Evolutionary conservation across 2,329 filamentous ascomycete genomes (phyloP).

Genomic region (Microdochium bolleyi): DNA sequence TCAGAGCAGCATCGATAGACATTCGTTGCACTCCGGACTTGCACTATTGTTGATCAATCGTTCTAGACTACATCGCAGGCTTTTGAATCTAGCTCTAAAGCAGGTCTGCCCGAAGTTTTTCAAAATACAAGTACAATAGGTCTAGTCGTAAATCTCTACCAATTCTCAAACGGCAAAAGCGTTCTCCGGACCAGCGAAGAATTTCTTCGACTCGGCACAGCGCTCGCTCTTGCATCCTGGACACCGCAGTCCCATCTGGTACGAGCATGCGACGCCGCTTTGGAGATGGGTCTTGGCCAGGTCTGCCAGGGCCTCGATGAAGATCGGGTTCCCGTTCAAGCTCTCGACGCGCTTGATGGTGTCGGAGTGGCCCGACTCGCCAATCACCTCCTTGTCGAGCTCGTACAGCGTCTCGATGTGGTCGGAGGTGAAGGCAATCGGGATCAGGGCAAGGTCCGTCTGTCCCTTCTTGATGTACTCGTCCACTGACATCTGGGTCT

Average conservation of each 20-base stretch:
- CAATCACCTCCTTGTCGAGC: slow-evolving; percentile 89
- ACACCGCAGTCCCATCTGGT: slow-evolving; percentile 85
- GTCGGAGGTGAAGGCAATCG: slow-evolving; percentile 97
- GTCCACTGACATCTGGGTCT: slow-evolving; percentile 82
- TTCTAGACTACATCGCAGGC: too few relatives aligned
- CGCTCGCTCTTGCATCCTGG: slow-evolving; percentile 87
- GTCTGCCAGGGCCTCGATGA: slow-evolving; percentile 84
- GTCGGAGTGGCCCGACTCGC: slow-evolving; percentile 69
- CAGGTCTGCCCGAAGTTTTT: too few relatives aligned
- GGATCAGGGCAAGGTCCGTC: slow-evolving; percentile 83
- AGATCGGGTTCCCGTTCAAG: slow-evolving; percentile 82
- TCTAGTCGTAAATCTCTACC: too few relatives aligned
- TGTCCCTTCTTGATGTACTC: slow-evolving; percentile 86
- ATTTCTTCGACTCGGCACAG: slow-evolving; percentile 70
- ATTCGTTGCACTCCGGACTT: too few relatives aligned
- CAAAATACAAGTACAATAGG: too few relatives aligned
- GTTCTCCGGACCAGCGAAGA: slow-evolving; percentile 39
- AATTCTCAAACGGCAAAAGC: slow-evolving; percentile 12
- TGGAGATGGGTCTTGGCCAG: slow-evolving; percentile 75
- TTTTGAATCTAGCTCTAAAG: too few relatives aligned
- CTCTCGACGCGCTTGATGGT: slow-evolving; percentile 86
- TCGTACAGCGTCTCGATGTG: slow-evolving; percentile 97
- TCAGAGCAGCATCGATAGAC: too few relatives aligned
- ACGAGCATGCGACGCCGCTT: slow-evolving; percentile 59
- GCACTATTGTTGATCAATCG: too few relatives aligned